Conservation (phyloP, 257 asterid genomes). For the Solanum megistacrolobum region DNA sequence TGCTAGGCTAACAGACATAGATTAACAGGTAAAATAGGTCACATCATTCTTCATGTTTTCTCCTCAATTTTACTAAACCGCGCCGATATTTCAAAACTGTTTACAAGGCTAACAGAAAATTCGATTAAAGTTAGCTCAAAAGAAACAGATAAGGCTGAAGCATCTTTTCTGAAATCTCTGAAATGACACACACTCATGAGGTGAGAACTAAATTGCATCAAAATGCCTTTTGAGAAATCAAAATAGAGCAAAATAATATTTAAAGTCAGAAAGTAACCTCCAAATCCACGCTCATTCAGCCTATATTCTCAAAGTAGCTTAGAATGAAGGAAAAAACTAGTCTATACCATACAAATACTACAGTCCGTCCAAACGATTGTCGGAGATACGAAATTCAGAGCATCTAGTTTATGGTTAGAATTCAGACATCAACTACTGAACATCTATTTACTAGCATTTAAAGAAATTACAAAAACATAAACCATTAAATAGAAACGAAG, state of each 20-base stretch:
- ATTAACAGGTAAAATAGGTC: neutral
- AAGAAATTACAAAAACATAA: neutral
- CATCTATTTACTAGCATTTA: neutral
- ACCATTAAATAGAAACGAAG: neutral
- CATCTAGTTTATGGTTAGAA: neutral
- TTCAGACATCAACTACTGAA: neutral
- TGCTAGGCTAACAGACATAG: neutral
- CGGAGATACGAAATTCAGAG: neutral
- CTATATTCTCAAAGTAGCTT: neutral
- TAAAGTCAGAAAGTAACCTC: neutral
- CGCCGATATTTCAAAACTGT: neutral
- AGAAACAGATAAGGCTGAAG: neutral
- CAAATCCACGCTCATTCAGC: neutral
- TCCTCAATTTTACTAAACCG: neutral
- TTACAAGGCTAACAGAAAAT: neutral
- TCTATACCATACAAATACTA: neutral
- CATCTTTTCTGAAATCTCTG: neutral
- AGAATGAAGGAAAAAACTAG: neutral
- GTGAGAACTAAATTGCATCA: neutral
- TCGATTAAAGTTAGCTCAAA: neutral
- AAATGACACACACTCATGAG: neutral
- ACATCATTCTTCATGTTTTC: neutral
- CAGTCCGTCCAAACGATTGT: neutral
- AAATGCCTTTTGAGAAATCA: neutral
- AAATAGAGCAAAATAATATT: neutral